A percentile compares a stretch with the other conserved stretches of the same genome.
Evolutionary conservation across 148 eudicot species (phyloP).

Genomic region (Camellia lanceoleosa): DNA sequence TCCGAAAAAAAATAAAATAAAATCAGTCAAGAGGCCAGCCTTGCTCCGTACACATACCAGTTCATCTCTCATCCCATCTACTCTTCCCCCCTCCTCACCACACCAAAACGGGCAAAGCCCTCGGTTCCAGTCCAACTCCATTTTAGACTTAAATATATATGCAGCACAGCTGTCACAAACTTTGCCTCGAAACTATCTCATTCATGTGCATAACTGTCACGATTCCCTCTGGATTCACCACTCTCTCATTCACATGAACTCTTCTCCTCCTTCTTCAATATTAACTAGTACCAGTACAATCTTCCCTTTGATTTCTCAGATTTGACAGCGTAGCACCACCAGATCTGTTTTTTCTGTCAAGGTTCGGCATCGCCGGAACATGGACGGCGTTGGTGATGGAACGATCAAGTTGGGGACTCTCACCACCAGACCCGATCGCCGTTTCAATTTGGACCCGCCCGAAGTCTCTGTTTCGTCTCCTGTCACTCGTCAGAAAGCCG

Average conservation of each 20-base stretch:
- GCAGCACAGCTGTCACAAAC: background rate
- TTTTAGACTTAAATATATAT: background rate
- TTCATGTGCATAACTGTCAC: background rate
- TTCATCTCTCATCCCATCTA: slow-evolving; percentile 1
- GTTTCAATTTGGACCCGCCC: slow-evolving; percentile 10
- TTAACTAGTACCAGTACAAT: background rate
- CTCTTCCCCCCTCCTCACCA: background rate
- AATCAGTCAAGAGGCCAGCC: background rate
- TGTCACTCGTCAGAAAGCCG: slow-evolving; percentile 27
- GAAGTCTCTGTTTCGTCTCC: slow-evolving; percentile 23
- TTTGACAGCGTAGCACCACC: background rate
- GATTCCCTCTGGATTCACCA: background rate
- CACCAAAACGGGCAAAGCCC: background rate
- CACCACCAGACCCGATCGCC: slow-evolving; percentile 14
- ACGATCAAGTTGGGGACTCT: slow-evolving; percentile 19
- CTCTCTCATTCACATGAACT: too few relatives aligned
- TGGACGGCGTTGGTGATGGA: slow-evolving; percentile 23
- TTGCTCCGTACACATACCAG: slow-evolving; percentile 12
- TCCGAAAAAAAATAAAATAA: background rate
- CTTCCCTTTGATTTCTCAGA: background rate
- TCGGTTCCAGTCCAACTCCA: too few relatives aligned
- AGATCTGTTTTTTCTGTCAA: slow-evolving; percentile 11
- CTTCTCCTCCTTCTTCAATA: background rate
- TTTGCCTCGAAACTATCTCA: background rate
- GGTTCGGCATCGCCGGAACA: background rate